Base-by-base conservation (phyloP, 768 basidiomycete genomes). In the Butyriboletus loyo region DNA sequence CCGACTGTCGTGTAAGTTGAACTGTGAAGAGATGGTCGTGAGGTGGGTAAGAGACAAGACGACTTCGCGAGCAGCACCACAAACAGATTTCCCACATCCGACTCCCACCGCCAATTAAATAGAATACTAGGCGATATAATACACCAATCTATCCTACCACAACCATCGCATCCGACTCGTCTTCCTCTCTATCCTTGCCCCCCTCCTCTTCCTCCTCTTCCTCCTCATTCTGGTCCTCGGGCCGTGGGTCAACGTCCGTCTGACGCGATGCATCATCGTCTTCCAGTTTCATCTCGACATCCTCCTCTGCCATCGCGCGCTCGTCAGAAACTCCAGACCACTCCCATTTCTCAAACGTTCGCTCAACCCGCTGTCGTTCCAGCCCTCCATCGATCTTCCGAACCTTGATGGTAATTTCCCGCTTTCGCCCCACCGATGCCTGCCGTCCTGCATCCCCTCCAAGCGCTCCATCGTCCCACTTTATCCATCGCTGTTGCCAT, bases 281-380 rank as follows among this genome's bases (percentile, higher is more conserved):
- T 21, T 61, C 59, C 35, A 57, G 22, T 49, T 64, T 68, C 70
- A 71, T 70, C 50, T 70, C 70, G 10, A 62, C 56, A n/a, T 71
- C 67, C 44, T 27, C 54, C 30, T 43, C 41, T 38, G 41, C 55
- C 39, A 11, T 43, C 54, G 39, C 44, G 11, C 22, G 34, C 14
- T 48, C 49, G 24, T 42, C 50, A 19, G 54, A 36, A 43, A 38
- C 40, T 7, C 52, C 53, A 21, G 66, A 50, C 86, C 86, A 89
- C 17, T 63, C 73, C 86, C 87, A 90, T 46, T 77, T 76, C 69
- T 91, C 89, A 38, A 85, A 69, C 24, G 75, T 71, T 53, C 89
- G 79, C 62, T 87, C 84, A 56, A 89, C 79, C 44, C 81, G 78
- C 57, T 91, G 88, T 57, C 88, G 74, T 63, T 90, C 89, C 37